Conservation (phyloP, 441 rosid genomes). For the Aleurites moluccanus region DNA sequence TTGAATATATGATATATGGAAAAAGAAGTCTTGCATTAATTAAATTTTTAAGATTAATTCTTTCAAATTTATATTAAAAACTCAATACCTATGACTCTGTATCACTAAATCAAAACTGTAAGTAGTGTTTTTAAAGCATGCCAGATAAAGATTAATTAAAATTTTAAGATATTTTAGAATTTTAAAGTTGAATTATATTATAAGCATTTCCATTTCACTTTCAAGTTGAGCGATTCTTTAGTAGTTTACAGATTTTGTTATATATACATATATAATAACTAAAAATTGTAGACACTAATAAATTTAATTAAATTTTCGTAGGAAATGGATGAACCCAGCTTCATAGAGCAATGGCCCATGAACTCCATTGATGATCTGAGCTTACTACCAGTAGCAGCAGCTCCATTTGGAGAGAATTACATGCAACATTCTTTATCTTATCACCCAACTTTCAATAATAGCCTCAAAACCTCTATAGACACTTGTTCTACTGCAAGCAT, state of each 20-base stretch:
- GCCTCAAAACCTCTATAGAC: slow-evolving; percentile 30
- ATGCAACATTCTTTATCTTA: slow-evolving; percentile 29
- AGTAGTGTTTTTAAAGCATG: no score
- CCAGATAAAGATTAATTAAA: no score
- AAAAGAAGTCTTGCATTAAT: no score
- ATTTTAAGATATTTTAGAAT: no score
- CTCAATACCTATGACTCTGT: no score
- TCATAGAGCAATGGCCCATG: slow-evolving; percentile 51
- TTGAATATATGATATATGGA: no score
- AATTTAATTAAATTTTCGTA: slow-evolving; percentile 2
- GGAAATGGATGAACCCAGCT: slow-evolving; percentile 52
- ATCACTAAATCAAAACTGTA: no score
- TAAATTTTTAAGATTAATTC: no score
- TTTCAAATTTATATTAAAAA: no score
- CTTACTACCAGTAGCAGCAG: slow-evolving; percentile 33
- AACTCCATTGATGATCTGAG: slow-evolving; percentile 42
- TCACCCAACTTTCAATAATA: slow-evolving; percentile 20
- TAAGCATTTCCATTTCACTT: no score
- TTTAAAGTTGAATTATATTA: no score
- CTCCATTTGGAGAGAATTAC: slow-evolving; percentile 44
- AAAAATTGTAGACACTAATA: not conserved
- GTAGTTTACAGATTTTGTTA: not conserved
- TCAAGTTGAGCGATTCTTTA: not conserved
- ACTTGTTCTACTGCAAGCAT: not conserved
- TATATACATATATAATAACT: no score